phyloP scores from a whole-genome alignment of 1,284 basidiomycete genomes.

The Singerocomus rubriflavus region DNA sequence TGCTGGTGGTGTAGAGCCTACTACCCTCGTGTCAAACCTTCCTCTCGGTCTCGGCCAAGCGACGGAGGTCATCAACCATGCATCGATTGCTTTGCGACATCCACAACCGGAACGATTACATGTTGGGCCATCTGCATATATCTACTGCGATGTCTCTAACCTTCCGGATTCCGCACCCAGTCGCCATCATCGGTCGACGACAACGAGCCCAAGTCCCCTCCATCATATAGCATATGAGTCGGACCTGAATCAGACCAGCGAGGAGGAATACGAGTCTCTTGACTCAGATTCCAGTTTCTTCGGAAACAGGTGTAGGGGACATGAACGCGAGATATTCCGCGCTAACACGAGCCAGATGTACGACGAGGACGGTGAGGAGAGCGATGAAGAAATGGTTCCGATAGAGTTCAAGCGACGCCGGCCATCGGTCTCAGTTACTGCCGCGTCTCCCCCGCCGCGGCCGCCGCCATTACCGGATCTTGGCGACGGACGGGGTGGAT shows the following conservation, averaged over 20 bases:
- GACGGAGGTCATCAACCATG: slow-evolving; percentile 28
- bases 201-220: slow-evolving; percentile 44
- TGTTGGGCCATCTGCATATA: slow-evolving; percentile 20
- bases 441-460: slow-evolving; percentile 27
- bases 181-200: slow-evolving; percentile 32
- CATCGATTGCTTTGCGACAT: slow-evolving; percentile 23
- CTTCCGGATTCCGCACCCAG: slow-evolving; percentile 25
- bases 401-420: slow-evolving; percentile 38
- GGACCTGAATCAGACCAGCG: slow-evolving; percentile 26
- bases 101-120: slow-evolving; percentile 31
- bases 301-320: slow-evolving; percentile 25
- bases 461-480: slow-evolving; percentile 19
- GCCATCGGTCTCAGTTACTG: slow-evolving; percentile 33
- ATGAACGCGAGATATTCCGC: slow-evolving; percentile 25
- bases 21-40: slow-evolving; percentile 40
- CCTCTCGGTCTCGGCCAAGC: slow-evolving; percentile 35
- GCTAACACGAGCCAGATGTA: slow-evolving; percentile 35
- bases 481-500: slow-evolving; percentile 12
- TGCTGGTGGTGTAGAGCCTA: slow-evolving; percentile 49
- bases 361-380: slow-evolving; percentile 36
- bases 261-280: slow-evolving; percentile 32
- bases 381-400: slow-evolving; percentile 31
- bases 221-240: slow-evolving; percentile 37
- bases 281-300: slow-evolving; percentile 37
- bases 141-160: slow-evolving; percentile 24